Base-by-base conservation (phyloP, 768 basidiomycete species). In the Hygrophorus pudorinus region DNA sequence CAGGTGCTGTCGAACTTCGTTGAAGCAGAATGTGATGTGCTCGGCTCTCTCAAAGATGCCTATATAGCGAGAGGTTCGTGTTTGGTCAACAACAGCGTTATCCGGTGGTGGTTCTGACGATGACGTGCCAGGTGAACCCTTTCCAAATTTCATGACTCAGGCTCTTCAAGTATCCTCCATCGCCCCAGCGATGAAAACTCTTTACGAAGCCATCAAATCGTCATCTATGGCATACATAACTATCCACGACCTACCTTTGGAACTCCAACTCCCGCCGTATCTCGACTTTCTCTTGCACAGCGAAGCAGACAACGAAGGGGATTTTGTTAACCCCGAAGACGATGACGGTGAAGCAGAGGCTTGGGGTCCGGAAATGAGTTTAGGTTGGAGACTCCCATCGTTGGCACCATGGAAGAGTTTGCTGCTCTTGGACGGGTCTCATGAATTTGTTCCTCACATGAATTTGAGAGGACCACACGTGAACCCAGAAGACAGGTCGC, bases 331-430 rank as follows among this genome's bases (percentile, higher is more conserved):
- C 27, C 62, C 67, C 14, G 65, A 68, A 17, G 75, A 75, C 14
- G 75, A 79, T 37, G 75, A 75, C 33, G 73, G 69, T 33, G 67
- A 69, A 30, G 53, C 55, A 5, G 63, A 66, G 37, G 62, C 64
- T 5, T 86, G 87, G 85, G 83, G 81, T 13, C 70, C 68, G 30
- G 81, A 81, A 43, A 70, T 86, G 60, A 69, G 71, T 52, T 67
- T 78, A 44, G 85, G 85, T 2, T 89, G 83, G 83, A 71, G 72
- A 37, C 65, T 90, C 2, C 79, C 85, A 7, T 64, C 74, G 13
- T 70, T 97, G 17, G 71, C 78, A 12, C 93, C 94, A 4, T 98
- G 94, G 94, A 96, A 96, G 57, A 85, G 88, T 16, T 59, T 98
- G 12, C 63, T 98, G 5, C 71, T 91, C 12, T 56, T 94, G 12